Evolutionary conservation across 306 rosid genomes (phyloP), one percentile per base, ranked within the genome.

Genomic region (Dryas alaskensis): DNA sequence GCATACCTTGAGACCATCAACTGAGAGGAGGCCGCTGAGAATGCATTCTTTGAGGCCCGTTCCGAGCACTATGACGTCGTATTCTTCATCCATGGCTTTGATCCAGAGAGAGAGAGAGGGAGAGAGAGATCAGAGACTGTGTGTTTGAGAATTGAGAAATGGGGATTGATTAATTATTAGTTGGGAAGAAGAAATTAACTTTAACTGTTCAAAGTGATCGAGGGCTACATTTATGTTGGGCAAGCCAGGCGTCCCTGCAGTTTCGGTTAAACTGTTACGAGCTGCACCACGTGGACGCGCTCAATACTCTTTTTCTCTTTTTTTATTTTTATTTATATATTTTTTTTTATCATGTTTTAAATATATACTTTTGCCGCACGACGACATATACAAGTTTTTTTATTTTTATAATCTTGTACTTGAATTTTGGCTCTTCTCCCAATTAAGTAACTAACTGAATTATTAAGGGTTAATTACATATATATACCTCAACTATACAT

Each of bases 41-140:
- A 86, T 86, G 82, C 87, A 81, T 60, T 86, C 90, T 72, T 83
- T 86, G 75, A 86, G 87, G 39, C 90, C 90, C 0, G 90, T 86
- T 17, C 90, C 90, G 51, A 86, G 82, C 31, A 86, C 90, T 48
- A 86, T 74, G 37, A 86, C 87, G 75, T 86, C 86, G 66, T 83
- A 86, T 25, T 81, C 79, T 79, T 86, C 90, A 76, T 86, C 90
- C 90, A 86, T 86, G 65, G 83, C 39, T 63, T 22, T 22, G 67
- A 25, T 10, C 8, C 37, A 76, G 39, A 31, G 53, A 13, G 1
- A 12, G 49, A 61, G 5, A 59, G 51, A 49, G 14, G 51, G 54
- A 8, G 22, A 27, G 47, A 60, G 8, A 5, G 6, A 45, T 5
- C 6, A 45, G 48, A 45, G 48, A 45, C 1, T 54, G 14, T 4